Evolutionary conservation across 75 land plant species (phyloP).

Genomic region (Sequoiadendron giganteum): DNA sequence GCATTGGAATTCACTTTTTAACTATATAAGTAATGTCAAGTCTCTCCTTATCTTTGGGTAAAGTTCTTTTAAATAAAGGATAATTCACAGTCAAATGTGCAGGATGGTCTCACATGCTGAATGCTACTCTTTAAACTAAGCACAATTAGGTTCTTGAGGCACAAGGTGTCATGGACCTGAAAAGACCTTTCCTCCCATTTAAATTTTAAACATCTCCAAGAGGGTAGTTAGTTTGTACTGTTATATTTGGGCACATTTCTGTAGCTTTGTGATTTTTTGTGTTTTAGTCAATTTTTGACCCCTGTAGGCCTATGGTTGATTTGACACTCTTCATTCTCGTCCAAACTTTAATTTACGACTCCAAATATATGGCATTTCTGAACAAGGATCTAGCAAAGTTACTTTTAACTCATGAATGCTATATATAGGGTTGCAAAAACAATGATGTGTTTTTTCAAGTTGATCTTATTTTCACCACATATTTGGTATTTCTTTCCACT

Average conservation of each 20-base stretch:
- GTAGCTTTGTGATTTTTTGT: background rate
- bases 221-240: background rate
- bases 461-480: background rate
- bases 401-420: background rate
- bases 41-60: background rate
- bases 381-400: background rate
- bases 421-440: background rate
- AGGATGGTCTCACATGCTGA: background rate
- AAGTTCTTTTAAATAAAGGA: background rate
- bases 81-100: background rate
- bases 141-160: background rate
- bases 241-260: background rate
- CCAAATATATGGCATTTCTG: background rate
- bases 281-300: background rate
- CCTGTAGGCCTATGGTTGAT: background rate
- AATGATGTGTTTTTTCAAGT: background rate
- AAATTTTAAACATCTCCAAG: background rate
- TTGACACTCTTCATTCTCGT: background rate
- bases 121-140: background rate
- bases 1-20: background rate
- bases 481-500: background rate
- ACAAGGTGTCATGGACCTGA: background rate
- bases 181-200: background rate
- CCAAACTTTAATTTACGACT: background rate
- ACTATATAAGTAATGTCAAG: background rate